Percentiles rank a stretch among this genome's conserved stretches.
Evolutionary conservation across 31 red algal species (phyloP).

Genomic region (Odonthalia washingtoniensis): DNA sequence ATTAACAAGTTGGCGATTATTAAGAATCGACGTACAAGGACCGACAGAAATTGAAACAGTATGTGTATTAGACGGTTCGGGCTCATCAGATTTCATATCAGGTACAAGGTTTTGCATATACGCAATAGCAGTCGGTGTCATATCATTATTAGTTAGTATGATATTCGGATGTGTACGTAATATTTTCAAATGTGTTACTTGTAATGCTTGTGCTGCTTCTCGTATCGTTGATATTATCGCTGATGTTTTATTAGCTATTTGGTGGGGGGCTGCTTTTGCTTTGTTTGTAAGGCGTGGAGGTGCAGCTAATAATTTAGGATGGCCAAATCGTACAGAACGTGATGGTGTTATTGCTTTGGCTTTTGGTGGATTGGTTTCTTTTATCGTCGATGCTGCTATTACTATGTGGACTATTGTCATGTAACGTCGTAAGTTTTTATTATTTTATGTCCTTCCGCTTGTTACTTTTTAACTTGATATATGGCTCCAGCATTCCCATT

Average conservation of each 20-base stretch:
- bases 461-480: no score
- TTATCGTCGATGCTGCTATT: slow-evolving; percentile 33
- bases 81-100: neutral
- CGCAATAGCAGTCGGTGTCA: slow-evolving; percentile 53
- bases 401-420: slow-evolving; percentile 13
- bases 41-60: slow-evolving; percentile 2
- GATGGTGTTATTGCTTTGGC: slow-evolving; percentile 64
- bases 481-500: no score
- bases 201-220: slow-evolving; percentile 41
- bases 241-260: slow-evolving; percentile 37
- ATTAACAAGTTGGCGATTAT: slow-evolving; percentile 34
- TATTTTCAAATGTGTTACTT: slow-evolving; percentile 52
- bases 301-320: slow-evolving; percentile 46
- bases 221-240: slow-evolving; percentile 34
- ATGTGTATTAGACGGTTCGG: slow-evolving; percentile 45
- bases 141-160: slow-evolving; percentile 51
- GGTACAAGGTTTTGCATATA: slow-evolving; percentile 42
- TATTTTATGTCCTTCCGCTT: no score
- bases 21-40: slow-evolving; percentile 1
- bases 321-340: slow-evolving; percentile 46
- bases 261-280: slow-evolving; percentile 61
- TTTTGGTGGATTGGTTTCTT: slow-evolving; percentile 57
- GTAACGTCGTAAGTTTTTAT: slow-evolving; percentile 33
- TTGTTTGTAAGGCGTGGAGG: slow-evolving; percentile 46
- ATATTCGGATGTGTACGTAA: slow-evolving; percentile 57